Base-by-base conservation (phyloP, 1,139 yeast species). In the Torulaspora globosa region DNA sequence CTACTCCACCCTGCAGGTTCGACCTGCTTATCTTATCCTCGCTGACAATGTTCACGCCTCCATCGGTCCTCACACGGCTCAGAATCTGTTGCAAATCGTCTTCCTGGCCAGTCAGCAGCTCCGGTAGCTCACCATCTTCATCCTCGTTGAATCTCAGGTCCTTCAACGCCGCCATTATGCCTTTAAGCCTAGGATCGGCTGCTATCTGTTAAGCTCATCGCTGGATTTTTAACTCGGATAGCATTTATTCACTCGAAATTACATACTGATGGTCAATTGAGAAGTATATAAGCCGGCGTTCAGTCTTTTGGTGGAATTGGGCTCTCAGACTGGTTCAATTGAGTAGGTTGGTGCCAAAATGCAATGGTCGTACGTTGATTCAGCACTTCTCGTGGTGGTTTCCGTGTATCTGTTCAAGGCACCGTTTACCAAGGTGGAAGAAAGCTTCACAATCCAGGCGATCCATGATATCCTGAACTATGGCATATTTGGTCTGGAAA, bases 381-480 rank as follows among this genome's bases (percentile, higher is more conserved):
- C 65, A 1, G 50, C 60, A 5, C 51, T 69, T 3, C 48, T 68
- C 14, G 55, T 59, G 3, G 52, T 71, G 3, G 70, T 80, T 14
- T 60, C 70, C 1, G 63, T 65, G 46, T 77, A 83, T 61, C 60
- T 83, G 52, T 55, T 70, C 18, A 55, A 77, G 2, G 75, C 96
- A 0, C 97, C 97, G 0, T 88, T 72, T 64, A 84, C 97, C 3
- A 90, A 92, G 65, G 97, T 92, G 1, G 97, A 92, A 62, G 98
- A 92, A 63, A 86, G 96, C 29, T 92, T 92, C 72, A 87, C 84
- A 57, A 72, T 87, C 38, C 97, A 92, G 59, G 97, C 97, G 0
- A 72, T 87, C 35, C 92, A 89, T 61, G 97, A 92, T 60, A 73
- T 90, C 40, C 56, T 87, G 45, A 75, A 76, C 52, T 75, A 79